Percentiles rank a stretch among this genome's conserved stretches.
Evolutionary conservation across 2,329 filamentous ascomycete species (phyloP).

Genomic region (Monilinia laxa): DNA sequence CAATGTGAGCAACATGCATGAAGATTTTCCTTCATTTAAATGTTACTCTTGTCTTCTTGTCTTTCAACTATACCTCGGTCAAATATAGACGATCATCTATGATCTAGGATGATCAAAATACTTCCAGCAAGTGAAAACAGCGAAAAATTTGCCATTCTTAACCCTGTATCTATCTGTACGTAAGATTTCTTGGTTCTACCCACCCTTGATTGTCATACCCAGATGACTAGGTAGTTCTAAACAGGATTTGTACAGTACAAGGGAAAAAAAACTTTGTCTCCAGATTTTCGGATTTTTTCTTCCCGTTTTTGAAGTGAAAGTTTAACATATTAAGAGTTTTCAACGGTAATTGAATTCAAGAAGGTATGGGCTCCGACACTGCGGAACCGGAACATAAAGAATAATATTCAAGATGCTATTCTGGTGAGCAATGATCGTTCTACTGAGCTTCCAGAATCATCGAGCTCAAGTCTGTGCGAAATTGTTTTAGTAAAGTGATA

Average conservation of each 20-base stretch:
- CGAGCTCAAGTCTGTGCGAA: background rate
- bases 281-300: constrained; percentile 17
- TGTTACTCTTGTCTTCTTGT: too few relatives aligned
- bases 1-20: background rate
- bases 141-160: background rate
- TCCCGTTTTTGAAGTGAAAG: background rate
- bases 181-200: background rate
- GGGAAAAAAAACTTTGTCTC: constrained; percentile 13
- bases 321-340: background rate
- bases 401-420: background rate
- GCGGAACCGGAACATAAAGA: background rate
- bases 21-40: too few relatives aligned
- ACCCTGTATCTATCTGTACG: background rate
- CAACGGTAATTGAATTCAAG: too few relatives aligned
- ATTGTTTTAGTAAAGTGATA: background rate
- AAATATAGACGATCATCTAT: background rate
- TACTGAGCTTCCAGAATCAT: background rate
- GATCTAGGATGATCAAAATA: background rate
- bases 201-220: background rate
- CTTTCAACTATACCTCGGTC: too few relatives aligned
- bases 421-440: background rate
- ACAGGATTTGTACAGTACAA: too few relatives aligned
- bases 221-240: background rate
- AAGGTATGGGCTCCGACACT: too few relatives aligned
- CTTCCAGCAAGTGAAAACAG: too few relatives aligned